phyloP scores from a whole-genome alignment of 257 asterid genomes.

The Rhazya stricta region DNA sequence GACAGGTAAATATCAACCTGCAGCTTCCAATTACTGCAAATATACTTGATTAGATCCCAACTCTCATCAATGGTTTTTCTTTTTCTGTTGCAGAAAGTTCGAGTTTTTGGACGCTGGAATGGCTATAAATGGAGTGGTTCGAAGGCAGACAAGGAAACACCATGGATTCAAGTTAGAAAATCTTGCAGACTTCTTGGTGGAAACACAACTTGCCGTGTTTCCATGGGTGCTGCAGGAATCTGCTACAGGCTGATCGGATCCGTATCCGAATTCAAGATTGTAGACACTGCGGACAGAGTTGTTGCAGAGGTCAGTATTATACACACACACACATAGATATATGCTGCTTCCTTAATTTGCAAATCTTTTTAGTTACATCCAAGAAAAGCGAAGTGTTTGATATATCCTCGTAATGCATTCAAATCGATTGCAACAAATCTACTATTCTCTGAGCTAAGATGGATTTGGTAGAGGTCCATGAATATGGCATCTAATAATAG shows the following conservation, averaged over 20 bases:
- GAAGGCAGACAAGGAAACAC: slow-evolving; percentile 26
- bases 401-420: not conserved
- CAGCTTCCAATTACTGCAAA: no score
- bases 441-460: no score
- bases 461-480: no score
- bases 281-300: slow-evolving; percentile 44
- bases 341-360: no score
- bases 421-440: not conserved
- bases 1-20: slow-evolving; percentile 54
- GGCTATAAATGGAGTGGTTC: slow-evolving; percentile 51
- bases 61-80: not conserved
- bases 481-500: not conserved
- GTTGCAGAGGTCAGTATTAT: slow-evolving; percentile 53
- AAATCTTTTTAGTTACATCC: not conserved
- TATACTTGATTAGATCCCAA: not conserved
- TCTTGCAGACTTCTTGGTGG: slow-evolving; percentile 26
- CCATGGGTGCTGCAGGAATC: slow-evolving; percentile 23
- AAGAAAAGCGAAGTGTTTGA: not conserved
- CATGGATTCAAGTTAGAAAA: slow-evolving; percentile 58
- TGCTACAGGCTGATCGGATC: slow-evolving; percentile 39
- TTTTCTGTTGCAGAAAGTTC: slow-evolving; percentile 35
- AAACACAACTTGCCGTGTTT: slow-evolving; percentile 33
- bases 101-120: slow-evolving; percentile 45
- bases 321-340: not conserved
- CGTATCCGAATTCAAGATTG: slow-evolving; percentile 43